phyloP scores from a whole-genome alignment of 73 alveolate genomes.

The Blepharisma japonicum region DNA sequence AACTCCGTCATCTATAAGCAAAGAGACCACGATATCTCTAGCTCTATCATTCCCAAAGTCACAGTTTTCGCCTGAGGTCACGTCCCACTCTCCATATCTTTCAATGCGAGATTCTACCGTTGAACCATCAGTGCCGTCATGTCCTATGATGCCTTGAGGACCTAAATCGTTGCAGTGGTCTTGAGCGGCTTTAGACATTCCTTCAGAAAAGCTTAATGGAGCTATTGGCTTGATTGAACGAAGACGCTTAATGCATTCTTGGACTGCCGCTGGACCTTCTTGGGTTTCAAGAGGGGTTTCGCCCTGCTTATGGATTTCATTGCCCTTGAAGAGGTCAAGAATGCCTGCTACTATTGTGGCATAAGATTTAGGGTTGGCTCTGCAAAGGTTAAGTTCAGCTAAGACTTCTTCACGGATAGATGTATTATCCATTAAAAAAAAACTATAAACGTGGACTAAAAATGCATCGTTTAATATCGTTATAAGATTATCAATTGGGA shows the following conservation, averaged over 20 bases:
- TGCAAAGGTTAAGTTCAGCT: conserved; percentile 18
- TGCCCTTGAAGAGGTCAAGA: conserved; percentile 12
- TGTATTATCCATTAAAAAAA: too few species aligned
- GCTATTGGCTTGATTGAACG: conserved; percentile 47
- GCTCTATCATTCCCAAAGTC: conserved; percentile 57
- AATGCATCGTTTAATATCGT: too few species aligned
- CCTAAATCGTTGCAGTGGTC: conserved; percentile 86
- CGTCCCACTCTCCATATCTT: conserved; percentile 65
- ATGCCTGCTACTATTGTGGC: neutral
- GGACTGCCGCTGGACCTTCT: conserved; percentile 25
- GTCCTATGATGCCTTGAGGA: conserved; percentile 68
- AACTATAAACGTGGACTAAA: too few species aligned
- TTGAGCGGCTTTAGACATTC: conserved; percentile 53
- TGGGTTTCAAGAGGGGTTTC: conserved; percentile 3
- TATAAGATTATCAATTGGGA: too few species aligned
- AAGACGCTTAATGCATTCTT: conserved; percentile 59
- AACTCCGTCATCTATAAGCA: conserved; percentile 83
- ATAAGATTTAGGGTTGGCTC: conserved; percentile 11
- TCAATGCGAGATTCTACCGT: conserved; percentile 58
- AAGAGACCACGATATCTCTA: conserved; percentile 48
- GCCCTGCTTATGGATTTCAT: neutral
- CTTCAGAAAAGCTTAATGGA: conserved; percentile 46
- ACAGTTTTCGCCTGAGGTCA: conserved; percentile 36
- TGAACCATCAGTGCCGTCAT: conserved; percentile 69
- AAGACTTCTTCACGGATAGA: neutral